Percentiles rank a stretch among this genome's conserved stretches.
Evolutionary conservation across 108 stramenopile species (phyloP).

Genomic region (Seminavis robusta): DNA sequence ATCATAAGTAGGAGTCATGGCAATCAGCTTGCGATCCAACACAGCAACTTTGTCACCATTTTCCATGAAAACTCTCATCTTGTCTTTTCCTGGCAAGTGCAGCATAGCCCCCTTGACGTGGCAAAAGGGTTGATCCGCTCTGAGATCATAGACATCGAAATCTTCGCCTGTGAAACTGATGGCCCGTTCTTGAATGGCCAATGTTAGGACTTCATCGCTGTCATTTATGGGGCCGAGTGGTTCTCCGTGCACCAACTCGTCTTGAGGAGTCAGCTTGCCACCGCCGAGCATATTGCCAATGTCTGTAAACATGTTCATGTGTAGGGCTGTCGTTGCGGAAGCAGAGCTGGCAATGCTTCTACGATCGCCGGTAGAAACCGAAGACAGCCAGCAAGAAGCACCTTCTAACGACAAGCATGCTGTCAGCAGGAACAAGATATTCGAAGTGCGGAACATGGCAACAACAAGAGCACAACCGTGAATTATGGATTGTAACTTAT

Average conservation of each 20-base stretch:
- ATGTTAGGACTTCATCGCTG: conserved; percentile 7
- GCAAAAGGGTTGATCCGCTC: conserved; percentile 23
- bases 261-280: conserved; percentile 40
- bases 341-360: too few relatives aligned
- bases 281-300: conserved; percentile 47
- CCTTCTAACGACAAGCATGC: too few relatives aligned
- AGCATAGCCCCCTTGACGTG: conserved; percentile 74
- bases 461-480: too few relatives aligned
- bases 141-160: conserved; percentile 57
- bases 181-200: conserved; percentile 46
- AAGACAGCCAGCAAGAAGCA: too few relatives aligned
- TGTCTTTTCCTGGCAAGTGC: conserved; percentile 76
- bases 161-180: conserved; percentile 76
- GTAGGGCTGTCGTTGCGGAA: too few relatives aligned
- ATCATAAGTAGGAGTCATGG: conserved; percentile 69
- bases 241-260: conserved; percentile 37
- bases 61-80: conserved; percentile 40
- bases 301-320: conserved; percentile 28
- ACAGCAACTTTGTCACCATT: conserved; percentile 19
- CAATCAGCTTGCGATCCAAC: conserved; percentile 65
- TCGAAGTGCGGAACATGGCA: too few relatives aligned
- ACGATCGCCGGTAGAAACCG: too few relatives aligned
- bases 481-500: too few relatives aligned
- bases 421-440: too few relatives aligned
- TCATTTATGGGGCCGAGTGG: conserved; percentile 22